These are phyloP conservation scores for Laetiporus sulphureus DNA, from an alignment of 1,284 basidiomycete species.

Conservation along the genomic window DNA sequence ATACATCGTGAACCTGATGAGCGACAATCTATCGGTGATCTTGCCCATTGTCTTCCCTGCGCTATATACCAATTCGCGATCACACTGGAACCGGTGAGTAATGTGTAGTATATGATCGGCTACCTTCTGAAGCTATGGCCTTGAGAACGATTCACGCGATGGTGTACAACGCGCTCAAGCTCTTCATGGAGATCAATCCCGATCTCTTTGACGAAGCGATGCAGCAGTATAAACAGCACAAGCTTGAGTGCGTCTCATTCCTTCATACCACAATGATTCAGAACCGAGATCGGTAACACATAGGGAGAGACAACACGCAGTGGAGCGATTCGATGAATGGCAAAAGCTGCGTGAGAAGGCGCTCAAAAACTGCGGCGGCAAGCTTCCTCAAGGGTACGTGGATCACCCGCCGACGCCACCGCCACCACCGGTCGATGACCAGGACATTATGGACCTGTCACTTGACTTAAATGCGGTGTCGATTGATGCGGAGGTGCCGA, in stretches of 20 bases:
- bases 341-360: constrained; percentile 73
- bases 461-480: constrained; percentile 84
- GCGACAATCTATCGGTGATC: constrained; percentile 87
- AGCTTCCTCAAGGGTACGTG: constrained; percentile 58
- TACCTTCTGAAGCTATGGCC: constrained; percentile 5
- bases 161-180: constrained; percentile 97
- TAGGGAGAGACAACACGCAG: constrained; percentile 81
- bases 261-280: constrained; percentile 3
- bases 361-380: constrained; percentile 58
- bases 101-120: neutral
- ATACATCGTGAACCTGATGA: constrained; percentile 99
- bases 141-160: constrained; percentile 94
- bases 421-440: constrained; percentile 76
- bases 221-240: constrained; percentile 89
- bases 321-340: constrained; percentile 81
- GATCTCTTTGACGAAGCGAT: constrained; percentile 93
- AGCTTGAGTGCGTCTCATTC: constrained; percentile 61
- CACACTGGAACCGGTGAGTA: constrained; percentile 92
- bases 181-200: constrained; percentile 99
- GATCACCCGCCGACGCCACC: constrained; percentile 64
- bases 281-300: constrained; percentile 2
- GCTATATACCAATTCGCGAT: constrained; percentile 93
- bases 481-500: constrained; percentile 67
- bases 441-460: constrained; percentile 79
- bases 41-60: constrained; percentile 98